A percentile compares a stretch with the other conserved stretches of the same genome.
Conservation (phyloP, 306 rosid species). For the Prosopis cineraria region DNA sequence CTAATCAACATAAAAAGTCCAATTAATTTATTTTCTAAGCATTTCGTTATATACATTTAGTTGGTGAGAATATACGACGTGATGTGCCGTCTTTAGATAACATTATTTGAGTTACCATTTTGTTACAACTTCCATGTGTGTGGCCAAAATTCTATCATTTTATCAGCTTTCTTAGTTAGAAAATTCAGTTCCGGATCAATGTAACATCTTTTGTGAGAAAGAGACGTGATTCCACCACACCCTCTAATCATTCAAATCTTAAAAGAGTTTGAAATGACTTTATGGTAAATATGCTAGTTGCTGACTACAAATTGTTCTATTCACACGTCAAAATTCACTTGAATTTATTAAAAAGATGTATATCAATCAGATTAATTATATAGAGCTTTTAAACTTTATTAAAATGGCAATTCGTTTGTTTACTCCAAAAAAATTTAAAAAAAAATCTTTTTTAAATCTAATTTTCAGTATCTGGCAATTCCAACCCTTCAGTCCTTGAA, state of each 20-base stretch:
- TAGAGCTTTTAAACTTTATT: not conserved
- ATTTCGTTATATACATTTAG: not conserved
- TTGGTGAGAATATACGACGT: not conserved
- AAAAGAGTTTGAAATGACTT: not conserved
- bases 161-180: not conserved
- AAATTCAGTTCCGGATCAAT: too few species aligned
- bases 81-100: not conserved
- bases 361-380: not conserved
- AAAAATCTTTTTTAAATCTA: too few species aligned
- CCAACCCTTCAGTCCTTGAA: not conserved
- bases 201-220: not conserved
- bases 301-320: not conserved
- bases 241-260: not conserved
- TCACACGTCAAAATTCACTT: not conserved
- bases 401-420: not conserved
- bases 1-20: conserved; percentile 35
- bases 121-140: not conserved
- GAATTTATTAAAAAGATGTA: not conserved
- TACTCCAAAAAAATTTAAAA: too few species aligned
- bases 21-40: not conserved
- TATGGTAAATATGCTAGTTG: not conserved
- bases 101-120: not conserved
- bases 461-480: not conserved
- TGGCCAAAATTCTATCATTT: not conserved
- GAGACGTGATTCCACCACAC: not conserved